These are phyloP conservation scores for Penstemon barbatus DNA, from an alignment of 257 asterid genomes.

Conservation along the genomic window DNA sequence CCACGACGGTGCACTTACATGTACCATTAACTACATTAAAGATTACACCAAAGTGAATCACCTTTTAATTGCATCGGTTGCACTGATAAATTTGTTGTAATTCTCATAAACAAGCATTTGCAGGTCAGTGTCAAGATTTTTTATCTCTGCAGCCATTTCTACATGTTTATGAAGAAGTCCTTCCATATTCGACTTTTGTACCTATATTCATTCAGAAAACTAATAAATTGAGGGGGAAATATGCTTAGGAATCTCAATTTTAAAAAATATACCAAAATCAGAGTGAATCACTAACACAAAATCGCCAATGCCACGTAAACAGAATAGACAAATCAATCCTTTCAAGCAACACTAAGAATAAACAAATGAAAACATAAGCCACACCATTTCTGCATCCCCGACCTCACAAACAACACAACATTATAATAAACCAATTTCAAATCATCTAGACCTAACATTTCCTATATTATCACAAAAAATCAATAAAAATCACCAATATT, in stretches of 20 bases:
- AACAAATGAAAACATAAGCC: too few species aligned
- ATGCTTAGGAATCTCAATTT: too few species aligned
- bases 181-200: slow-evolving; percentile 88
- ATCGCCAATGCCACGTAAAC: too few species aligned
- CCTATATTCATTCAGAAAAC: slow-evolving; percentile 39
- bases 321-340: too few species aligned
- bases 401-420: too few species aligned
- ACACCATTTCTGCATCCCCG: too few species aligned
- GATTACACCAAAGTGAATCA: slow-evolving; percentile 28
- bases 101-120: slow-evolving; percentile 96
- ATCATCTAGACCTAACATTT: too few species aligned
- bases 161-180: slow-evolving; percentile 94
- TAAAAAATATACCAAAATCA: not conserved
- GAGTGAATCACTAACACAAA: too few species aligned
- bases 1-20: not conserved
- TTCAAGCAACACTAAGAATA: too few species aligned
- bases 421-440: not conserved
- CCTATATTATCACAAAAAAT: too few species aligned
- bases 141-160: slow-evolving; percentile 95
- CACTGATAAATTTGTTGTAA: slow-evolving; percentile 95
- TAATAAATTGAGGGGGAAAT: too few species aligned
- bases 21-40: not conserved
- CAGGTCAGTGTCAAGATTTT: slow-evolving; percentile 92
- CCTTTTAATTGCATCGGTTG: slow-evolving; percentile 94
- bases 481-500: too few species aligned